Evolutionary conservation across 768 basidiomycete species (phyloP), one percentile per base, ranked within the genome.

Genomic region (Leccinum broughii): DNA sequence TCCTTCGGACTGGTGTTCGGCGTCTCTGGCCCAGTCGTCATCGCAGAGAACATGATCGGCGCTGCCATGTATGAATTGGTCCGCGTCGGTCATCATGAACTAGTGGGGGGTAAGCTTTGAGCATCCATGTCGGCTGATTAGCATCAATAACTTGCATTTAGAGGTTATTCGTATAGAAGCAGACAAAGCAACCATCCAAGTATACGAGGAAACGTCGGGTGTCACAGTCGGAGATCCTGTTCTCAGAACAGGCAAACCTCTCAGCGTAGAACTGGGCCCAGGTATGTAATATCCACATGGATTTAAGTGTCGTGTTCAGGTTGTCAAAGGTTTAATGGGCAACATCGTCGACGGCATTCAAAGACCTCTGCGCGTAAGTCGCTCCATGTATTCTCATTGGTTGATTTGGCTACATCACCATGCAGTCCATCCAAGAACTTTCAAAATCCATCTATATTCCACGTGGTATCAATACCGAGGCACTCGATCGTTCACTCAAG

Each of bases 391-490:
- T 63, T 53, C 46, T 20, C 46, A 56, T 52, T 51, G 37, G 22
- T 53, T 26, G 51, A 63, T 57, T 52, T 11, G 8, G 37, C 41
- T 57, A 37, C 63, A 48, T 51, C 50, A 55, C 41, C 66, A 57
- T 57, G 55, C 71, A 85, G 88, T 86, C 90, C 37, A 99, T 99
- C 66, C 94, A 95, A 85, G 93, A 97, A 70, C 83, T 92, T 46
- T 98, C 97, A 50, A 90, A 98, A 69, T 97, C 94, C n/a, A 99
- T 99, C 70, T 99, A 99, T 77, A 98, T 99, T 63, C 97, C 97
- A 64, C 90, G 95, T 69, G 97, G 97, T 58, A 98, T 99, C 77
- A 98, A 98, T 77, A 98, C 97, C 35, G 87, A 95, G 64, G 92
- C 95, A 26, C 85, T 99, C 28, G 92, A 94, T 73, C 87, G 97